Conservation (phyloP, 2,329 filamentous ascomycete species). For the Talaromyces verruculosus region DNA sequence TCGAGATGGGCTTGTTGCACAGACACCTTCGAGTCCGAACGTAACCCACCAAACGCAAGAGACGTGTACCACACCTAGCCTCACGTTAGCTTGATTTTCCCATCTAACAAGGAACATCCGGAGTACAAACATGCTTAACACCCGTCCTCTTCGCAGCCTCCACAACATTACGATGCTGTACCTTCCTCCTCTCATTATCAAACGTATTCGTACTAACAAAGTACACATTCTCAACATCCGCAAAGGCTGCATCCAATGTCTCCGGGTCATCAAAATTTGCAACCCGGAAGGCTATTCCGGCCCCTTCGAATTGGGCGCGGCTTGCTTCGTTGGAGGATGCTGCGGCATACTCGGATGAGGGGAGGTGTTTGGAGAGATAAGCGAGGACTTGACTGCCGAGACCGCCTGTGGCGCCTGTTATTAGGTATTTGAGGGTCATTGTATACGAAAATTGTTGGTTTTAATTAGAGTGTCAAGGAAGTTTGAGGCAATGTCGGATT, state of each 20-base stretch:
- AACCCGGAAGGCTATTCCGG: slow-evolving; percentile 52
- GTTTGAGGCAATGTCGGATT: neutral
- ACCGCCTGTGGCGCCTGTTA: slow-evolving; percentile 41
- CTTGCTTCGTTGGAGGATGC: slow-evolving; percentile 50
- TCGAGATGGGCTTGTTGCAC: slow-evolving; percentile 61
- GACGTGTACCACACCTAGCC: slow-evolving; percentile 56
- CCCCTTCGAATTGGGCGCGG: slow-evolving; percentile 39
- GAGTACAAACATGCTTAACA: slow-evolving; percentile 49
- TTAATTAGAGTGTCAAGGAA: neutral
- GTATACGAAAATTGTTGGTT: neutral
- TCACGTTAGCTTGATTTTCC: neutral
- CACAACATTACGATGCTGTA: slow-evolving; percentile 53
- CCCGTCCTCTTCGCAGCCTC: slow-evolving; percentile 54
- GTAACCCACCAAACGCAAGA: slow-evolving; percentile 55
- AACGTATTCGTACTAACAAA: slow-evolving; percentile 58
- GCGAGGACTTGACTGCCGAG: slow-evolving; percentile 37
- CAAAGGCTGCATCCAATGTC: slow-evolving; percentile 51
- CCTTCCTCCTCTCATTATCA: slow-evolving; percentile 48
- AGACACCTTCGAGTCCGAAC: slow-evolving; percentile 44
- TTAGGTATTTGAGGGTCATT: slow-evolving; percentile 40
- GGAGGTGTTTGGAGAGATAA: slow-evolving; percentile 37
- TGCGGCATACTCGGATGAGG: slow-evolving; percentile 50
- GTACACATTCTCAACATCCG: slow-evolving; percentile 55
- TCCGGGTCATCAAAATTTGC: slow-evolving; percentile 53
- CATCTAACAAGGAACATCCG: neutral